phyloP scores from a whole-genome alignment of 1,139 yeast species.

The Taphrina confusa region DNA sequence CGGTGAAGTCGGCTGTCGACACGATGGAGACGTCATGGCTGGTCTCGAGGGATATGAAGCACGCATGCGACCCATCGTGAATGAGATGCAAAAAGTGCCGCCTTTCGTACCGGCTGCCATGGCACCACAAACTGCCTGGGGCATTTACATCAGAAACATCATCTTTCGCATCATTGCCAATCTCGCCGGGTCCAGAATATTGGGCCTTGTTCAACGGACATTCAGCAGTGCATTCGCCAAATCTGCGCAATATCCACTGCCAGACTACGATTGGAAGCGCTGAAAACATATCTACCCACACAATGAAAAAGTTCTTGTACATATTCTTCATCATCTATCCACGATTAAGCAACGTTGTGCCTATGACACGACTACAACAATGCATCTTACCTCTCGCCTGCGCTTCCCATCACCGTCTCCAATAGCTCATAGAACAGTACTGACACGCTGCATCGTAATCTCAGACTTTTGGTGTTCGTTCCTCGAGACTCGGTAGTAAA shows the following conservation, averaged over 20 bases:
- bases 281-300: neutral
- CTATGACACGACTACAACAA: too few relatives aligned
- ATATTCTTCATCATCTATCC: neutral
- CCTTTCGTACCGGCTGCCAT: neutral
- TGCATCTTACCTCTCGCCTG: too few relatives aligned
- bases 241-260: neutral
- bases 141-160: neutral
- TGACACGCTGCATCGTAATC: conserved; percentile 23
- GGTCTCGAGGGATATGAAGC: conserved; percentile 9
- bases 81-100: neutral
- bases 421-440: conserved; percentile 13
- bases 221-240: conserved; percentile 2
- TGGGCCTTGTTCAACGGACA: neutral
- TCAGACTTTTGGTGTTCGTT: conserved; percentile 53
- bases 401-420: too few relatives aligned
- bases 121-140: conserved; percentile 13
- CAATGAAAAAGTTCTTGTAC: neutral
- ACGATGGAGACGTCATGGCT: neutral
- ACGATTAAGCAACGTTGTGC: too few relatives aligned
- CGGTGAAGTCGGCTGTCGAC: neutral
- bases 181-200: neutral
- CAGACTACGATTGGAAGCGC: conserved; percentile 1
- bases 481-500: conserved; percentile 77
- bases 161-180: conserved; percentile 1
- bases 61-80: conserved; percentile 5